Percentiles rank a stretch among this genome's conserved stretches.
These are phyloP conservation scores for Phycomyces nitens DNA, from an alignment of 192 early-diverging fungal genomes.

Conservation along the genomic window DNA sequence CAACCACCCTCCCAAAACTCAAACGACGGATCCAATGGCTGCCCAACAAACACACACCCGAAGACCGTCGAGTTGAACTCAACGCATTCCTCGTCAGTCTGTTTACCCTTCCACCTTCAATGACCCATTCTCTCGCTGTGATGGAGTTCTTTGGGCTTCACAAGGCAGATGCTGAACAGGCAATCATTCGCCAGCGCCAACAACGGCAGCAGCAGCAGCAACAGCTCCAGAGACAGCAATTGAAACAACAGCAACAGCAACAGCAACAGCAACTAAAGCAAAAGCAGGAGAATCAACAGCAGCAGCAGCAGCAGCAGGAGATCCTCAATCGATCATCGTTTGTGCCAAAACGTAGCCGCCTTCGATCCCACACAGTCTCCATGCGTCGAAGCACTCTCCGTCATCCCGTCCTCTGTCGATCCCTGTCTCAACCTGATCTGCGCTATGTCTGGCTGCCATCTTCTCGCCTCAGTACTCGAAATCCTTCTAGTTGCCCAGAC, in stretches of 20 bases:
- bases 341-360: too few species aligned
- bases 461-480: background rate
- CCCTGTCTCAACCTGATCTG: background rate
- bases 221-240: background rate
- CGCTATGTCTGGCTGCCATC: too few species aligned
- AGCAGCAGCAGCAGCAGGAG: too few species aligned
- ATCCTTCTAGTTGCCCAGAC: background rate
- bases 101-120: background rate
- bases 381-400: too few species aligned
- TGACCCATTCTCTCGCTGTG: background rate
- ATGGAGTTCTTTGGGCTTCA: conserved; percentile 13
- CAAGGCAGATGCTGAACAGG: conserved; percentile 3
- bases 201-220: background rate
- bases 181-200: too few species aligned
- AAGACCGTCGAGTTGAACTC: conserved; percentile 1
- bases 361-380: too few species aligned
- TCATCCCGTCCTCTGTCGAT: background rate
- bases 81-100: background rate
- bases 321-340: too few species aligned
- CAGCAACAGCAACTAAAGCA: too few species aligned
- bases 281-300: too few species aligned
- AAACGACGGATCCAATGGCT: background rate
- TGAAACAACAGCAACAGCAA: background rate
- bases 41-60: background rate
- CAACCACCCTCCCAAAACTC: conserved; percentile 1